Percentiles rank a stretch among this genome's conserved stretches.
phyloP scores from a whole-genome alignment of 495 filamentous ascomycete species.

The Penicillium lividum region DNA sequence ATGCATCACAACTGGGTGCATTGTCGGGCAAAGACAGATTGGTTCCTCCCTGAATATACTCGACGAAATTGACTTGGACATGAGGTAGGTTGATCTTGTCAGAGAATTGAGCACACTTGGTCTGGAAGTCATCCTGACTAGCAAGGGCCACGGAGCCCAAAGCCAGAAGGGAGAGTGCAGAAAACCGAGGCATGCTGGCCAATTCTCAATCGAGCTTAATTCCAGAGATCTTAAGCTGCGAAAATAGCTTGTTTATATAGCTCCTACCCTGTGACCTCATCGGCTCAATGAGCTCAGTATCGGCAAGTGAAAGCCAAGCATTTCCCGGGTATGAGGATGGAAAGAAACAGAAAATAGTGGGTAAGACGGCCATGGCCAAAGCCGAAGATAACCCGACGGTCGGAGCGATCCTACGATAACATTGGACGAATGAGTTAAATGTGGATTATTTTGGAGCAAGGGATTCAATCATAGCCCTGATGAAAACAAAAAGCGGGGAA shows the following conservation, averaged over 20 bases:
- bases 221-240: neutral
- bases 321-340: slow-evolving; percentile 9
- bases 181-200: slow-evolving; percentile 21
- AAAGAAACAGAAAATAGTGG: slow-evolving; percentile 3
- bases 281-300: neutral
- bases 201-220: neutral
- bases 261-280: slow-evolving; percentile 1
- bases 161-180: slow-evolving; percentile 22
- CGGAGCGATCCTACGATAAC: neutral
- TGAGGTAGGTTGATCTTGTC: slow-evolving; percentile 36
- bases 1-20: slow-evolving; percentile 41
- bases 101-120: slow-evolving; percentile 34
- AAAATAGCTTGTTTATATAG: slow-evolving; percentile 6
- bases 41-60: slow-evolving; percentile 49
- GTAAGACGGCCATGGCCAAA: slow-evolving; percentile 1
- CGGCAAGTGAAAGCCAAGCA: slow-evolving; percentile 15
- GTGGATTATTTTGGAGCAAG: neutral
- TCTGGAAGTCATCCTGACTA: slow-evolving; percentile 32
- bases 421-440: neutral
- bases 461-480: neutral
- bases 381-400: slow-evolving; percentile 19
- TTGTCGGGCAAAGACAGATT: slow-evolving; percentile 51
- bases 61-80: slow-evolving; percentile 39
- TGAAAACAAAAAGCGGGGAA: neutral
- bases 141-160: slow-evolving; percentile 29